Conservation (phyloP, 2,329 filamentous ascomycete species). For the Phialophora expanda region DNA sequence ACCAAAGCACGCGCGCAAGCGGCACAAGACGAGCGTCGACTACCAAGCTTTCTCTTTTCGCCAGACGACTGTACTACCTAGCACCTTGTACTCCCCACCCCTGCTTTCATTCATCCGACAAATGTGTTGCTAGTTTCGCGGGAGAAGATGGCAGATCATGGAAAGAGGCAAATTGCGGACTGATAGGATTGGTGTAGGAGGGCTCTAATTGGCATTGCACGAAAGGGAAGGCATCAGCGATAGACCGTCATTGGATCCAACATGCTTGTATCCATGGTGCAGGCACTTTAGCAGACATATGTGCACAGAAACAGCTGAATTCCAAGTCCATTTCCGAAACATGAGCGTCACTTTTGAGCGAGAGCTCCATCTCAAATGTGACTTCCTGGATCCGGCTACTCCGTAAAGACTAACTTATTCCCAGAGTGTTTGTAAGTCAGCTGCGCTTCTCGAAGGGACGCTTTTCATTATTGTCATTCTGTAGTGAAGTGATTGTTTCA, state of each 20-base stretch:
- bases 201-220: neutral
- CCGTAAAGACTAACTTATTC: neutral
- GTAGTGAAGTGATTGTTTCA: neutral
- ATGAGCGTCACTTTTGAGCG: neutral
- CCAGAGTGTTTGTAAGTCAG: neutral
- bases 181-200: neutral
- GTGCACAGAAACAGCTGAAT: slow-evolving; percentile 9
- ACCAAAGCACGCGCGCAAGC: neutral
- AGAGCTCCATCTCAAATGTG: neutral
- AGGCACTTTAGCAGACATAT: slow-evolving; percentile 16
- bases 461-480: neutral
- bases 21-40: neutral
- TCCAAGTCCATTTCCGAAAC: neutral
- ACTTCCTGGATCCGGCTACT: neutral
- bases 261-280: neutral
- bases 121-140: slow-evolving; percentile 31
- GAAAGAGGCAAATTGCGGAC: neutral
- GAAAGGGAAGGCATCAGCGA: slow-evolving; percentile 1
- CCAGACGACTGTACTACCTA: slow-evolving; percentile 20
- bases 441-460: neutral
- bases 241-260: slow-evolving; percentile 1
- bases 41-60: slow-evolving; percentile 22
- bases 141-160: slow-evolving; percentile 7
- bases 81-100: slow-evolving; percentile 5
- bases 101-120: slow-evolving; percentile 28